Evolutionary conservation across 495 filamentous ascomycete species (phyloP).

Genomic region (Xylaria curta): DNA sequence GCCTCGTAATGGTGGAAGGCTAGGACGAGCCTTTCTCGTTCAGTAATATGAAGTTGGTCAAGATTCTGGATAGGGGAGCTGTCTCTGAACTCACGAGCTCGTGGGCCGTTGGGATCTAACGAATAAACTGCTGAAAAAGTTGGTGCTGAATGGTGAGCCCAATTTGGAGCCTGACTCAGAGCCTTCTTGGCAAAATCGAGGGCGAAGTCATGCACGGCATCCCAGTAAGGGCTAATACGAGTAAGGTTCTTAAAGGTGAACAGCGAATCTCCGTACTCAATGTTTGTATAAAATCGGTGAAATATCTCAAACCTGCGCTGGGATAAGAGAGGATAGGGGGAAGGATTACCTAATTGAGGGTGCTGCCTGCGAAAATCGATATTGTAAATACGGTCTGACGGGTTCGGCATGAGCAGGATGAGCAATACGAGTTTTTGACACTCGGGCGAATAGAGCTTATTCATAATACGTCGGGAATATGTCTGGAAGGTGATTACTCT

Average conservation of each 20-base stretch:
- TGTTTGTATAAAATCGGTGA: neutral
- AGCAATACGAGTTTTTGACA: neutral
- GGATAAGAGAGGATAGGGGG: neutral
- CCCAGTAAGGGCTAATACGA: neutral
- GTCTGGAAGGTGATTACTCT: neutral
- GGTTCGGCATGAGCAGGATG: slow-evolving; percentile 11
- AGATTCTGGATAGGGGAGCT: neutral
- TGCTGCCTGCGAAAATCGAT: neutral
- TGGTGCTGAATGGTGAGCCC: neutral
- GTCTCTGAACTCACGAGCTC: neutral
- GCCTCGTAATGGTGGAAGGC: slow-evolving; percentile 7
- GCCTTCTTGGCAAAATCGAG: slow-evolving; percentile 1
- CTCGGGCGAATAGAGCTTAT: neutral
- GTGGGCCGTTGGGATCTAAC: neutral
- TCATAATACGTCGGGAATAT: neutral
- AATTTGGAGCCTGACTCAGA: neutral
- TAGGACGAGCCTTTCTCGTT: neutral
- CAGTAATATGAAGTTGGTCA: neutral
- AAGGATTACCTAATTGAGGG: neutral
- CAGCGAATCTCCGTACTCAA: neutral
- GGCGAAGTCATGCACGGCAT: neutral
- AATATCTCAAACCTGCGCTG: neutral
- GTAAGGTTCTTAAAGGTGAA: slow-evolving; percentile 7
- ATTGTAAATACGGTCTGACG: neutral
- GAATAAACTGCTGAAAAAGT: neutral